Evolutionary conservation across 352 stramenopile species (phyloP).

Genomic region (Phytophthora pistaciae): DNA sequence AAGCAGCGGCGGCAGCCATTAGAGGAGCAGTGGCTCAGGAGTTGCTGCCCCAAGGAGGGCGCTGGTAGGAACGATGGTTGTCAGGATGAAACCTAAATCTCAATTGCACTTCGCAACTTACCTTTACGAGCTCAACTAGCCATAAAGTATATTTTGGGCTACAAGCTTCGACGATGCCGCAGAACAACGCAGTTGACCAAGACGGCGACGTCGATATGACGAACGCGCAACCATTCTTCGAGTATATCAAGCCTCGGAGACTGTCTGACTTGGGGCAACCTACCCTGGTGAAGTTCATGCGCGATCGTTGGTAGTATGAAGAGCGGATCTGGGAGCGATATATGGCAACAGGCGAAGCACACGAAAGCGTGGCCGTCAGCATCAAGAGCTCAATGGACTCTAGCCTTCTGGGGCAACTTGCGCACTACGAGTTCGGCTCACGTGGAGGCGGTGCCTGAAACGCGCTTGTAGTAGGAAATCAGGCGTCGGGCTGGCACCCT

Average conservation of each 20-base stretch:
- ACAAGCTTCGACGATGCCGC: neutral
- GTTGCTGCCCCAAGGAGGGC: neutral
- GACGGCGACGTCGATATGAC: neutral
- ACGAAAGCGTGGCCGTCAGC: neutral
- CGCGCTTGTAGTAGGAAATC: neutral
- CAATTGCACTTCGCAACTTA: neutral
- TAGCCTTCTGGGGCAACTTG: neutral
- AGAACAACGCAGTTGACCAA: constrained; percentile 1
- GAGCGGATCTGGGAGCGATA: neutral
- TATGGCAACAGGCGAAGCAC: neutral
- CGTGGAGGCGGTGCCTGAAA: neutral
- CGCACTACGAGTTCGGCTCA: neutral
- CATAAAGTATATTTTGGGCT: neutral
- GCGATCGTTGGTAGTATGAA: neutral
- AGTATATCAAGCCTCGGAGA: neutral
- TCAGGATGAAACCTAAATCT: neutral
- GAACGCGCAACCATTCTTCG: neutral
- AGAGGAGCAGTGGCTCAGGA: neutral
- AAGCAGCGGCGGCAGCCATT: neutral
- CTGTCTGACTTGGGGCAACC: neutral
- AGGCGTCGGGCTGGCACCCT: neutral
- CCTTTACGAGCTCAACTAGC: neutral
- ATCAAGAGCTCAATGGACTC: neutral
- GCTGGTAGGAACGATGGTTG: neutral
- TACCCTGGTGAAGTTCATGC: constrained; percentile 1